Evolutionary conservation across 2,329 filamentous ascomycete genomes (phyloP).

Genomic region (Ophiostoma sp.): DNA sequence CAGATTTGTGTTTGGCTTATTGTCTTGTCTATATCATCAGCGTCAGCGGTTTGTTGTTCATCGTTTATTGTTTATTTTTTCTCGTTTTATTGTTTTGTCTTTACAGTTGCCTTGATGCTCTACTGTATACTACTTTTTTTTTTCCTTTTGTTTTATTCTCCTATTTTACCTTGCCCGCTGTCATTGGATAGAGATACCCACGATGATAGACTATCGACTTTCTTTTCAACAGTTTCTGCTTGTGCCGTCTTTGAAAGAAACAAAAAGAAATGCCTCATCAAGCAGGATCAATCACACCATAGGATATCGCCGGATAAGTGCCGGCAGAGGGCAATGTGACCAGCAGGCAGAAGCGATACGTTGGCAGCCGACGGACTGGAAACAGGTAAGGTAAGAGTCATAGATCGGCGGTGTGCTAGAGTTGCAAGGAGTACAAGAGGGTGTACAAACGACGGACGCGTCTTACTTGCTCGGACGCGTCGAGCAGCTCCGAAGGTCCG

Average conservation of each 20-base stretch:
- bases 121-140: neutral
- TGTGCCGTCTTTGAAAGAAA: neutral
- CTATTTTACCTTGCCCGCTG: neutral
- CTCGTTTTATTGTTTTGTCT: neutral
- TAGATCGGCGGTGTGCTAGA: neutral
- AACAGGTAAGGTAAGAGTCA: neutral
- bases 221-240: neutral
- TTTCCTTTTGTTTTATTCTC: neutral
- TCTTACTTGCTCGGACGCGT: neutral
- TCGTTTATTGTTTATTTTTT: neutral
- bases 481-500: constrained; percentile 7
- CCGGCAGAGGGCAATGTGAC: neutral
- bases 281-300: neutral
- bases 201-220: neutral
- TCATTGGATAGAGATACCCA: constrained; percentile 4
- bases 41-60: too few species aligned
- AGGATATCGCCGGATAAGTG: neutral
- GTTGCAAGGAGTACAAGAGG: neutral
- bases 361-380: neutral
- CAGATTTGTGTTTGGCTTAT: neutral
- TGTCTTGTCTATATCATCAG: neutral
- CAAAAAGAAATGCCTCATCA: neutral
- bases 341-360: neutral
- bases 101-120: neutral
- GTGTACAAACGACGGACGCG: neutral